Conservation (phyloP, 2,329 filamentous ascomycete genomes). For the Sporothrix curviconia region DNA sequence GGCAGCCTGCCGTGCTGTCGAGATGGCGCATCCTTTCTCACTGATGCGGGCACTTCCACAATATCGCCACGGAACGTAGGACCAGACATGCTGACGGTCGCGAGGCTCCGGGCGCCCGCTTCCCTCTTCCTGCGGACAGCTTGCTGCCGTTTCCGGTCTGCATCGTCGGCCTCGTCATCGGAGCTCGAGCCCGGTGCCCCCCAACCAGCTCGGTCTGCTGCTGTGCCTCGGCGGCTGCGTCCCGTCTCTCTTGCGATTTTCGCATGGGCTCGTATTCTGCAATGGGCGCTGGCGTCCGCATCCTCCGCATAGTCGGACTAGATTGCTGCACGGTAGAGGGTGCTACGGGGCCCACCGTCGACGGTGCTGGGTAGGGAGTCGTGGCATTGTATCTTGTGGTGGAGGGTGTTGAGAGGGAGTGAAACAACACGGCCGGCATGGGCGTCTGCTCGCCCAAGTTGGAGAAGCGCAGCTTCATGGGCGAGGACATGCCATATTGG, state of each 20-base stretch:
- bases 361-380: neutral
- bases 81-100: constrained; percentile 33
- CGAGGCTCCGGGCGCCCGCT: constrained; percentile 35
- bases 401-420: constrained; percentile 12
- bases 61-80: constrained; percentile 29
- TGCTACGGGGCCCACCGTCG: neutral
- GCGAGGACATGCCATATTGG: constrained; percentile 40
- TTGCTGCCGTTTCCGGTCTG: constrained; percentile 31
- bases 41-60: constrained; percentile 28
- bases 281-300: constrained; percentile 27
- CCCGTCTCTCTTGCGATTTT: constrained; percentile 38
- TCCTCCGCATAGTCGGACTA: constrained; percentile 2
- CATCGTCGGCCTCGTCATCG: constrained; percentile 27
- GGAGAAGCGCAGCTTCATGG: constrained; percentile 39
- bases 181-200: constrained; percentile 16
- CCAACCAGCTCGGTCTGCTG: constrained; percentile 23
- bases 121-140: constrained; percentile 34
- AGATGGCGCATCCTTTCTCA: constrained; percentile 24
- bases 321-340: neutral
- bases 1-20: neutral
- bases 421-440: constrained; percentile 3
- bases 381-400: constrained; percentile 3
- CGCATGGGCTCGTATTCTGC: constrained; percentile 40
- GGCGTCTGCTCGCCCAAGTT: constrained; percentile 6
- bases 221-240: constrained; percentile 17